Evolutionary conservation across 352 stramenopile species (phyloP), one percentile per base, ranked within the genome.

Genomic region (Pythium insidiosum): DNA sequence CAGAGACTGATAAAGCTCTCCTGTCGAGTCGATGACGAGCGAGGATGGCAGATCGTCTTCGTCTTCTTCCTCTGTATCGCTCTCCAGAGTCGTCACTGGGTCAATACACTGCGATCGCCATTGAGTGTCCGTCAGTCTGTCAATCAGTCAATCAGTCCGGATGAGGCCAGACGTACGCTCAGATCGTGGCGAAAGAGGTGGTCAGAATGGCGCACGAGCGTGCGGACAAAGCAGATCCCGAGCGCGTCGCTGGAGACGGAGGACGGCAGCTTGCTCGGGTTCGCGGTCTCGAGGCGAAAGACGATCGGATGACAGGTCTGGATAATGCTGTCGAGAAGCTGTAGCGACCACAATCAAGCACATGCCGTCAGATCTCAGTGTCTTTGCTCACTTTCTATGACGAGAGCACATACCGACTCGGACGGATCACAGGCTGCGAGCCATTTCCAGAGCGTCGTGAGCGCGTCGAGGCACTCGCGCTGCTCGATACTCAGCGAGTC

Each of bases 131-230:
- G n/a, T n/a, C n/a, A n/a, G n/a, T n/a, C n/a, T n/a, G n/a, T n/a
- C n/a, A n/a, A n/a, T n/a, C n/a, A n/a, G n/a, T n/a, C n/a, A n/a
- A n/a, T n/a, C n/a, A n/a, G n/a, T n/a, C n/a, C n/a, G n/a, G n/a
- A n/a, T n/a, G n/a, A n/a, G n/a, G n/a, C n/a, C n/a, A n/a, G 21
- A 33, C 50, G 26, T 56, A 82, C 69, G 47, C 67, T 64, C 0
- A 67, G 45, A 20, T 84, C 73, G 25, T 70, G 71, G 38, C 71
- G 74, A 37, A 87, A 87, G 46, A 87, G 77, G 57, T 87, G 74
- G 35, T 84, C 65, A 5, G 71, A 66, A 52, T 87, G 72, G 3
- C 39, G 53, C 15, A 84, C 54, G 3, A 87, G 37, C 38, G 63
- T 84, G 21, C 65, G 59, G 16, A 83, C 61, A 31, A 87, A 87